phyloP scores from a whole-genome alignment of 1,139 yeast genomes.

The Saccharomyces hybrid region DNA sequence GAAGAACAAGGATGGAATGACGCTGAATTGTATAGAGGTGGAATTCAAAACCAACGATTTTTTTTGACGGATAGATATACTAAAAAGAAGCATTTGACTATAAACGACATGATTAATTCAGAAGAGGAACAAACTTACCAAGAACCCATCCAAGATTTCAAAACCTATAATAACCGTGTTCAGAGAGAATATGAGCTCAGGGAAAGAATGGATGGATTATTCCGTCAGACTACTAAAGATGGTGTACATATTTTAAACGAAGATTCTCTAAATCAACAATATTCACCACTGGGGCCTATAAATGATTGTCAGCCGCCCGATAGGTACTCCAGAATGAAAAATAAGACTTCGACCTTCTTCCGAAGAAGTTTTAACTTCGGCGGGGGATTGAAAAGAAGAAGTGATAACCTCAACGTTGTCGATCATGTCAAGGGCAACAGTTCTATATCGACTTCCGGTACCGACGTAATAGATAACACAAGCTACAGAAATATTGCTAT shows the following conservation, averaged over 20 bases:
- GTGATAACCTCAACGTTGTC: not conserved
- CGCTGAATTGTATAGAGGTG: slow-evolving; percentile 15
- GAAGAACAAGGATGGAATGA: slow-evolving; percentile 16
- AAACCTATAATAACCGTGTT: slow-evolving; percentile 18
- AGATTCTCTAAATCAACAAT: slow-evolving; percentile 12
- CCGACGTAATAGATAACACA: slow-evolving; percentile 18
- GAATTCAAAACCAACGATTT: slow-evolving; percentile 17
- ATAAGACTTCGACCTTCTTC: not conserved
- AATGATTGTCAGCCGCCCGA: not conserved
- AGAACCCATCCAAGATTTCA: slow-evolving; percentile 13
- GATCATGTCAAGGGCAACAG: not conserved
- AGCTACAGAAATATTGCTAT: slow-evolving; percentile 19
- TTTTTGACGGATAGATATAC: slow-evolving; percentile 16
- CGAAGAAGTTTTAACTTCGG: not conserved
- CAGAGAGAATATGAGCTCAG: slow-evolving; percentile 20
- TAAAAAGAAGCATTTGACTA: slow-evolving; percentile 6
- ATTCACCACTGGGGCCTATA: slow-evolving; percentile 6
- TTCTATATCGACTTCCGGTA: slow-evolving; percentile 3
- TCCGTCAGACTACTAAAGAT: slow-evolving; percentile 12
- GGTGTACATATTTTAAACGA: slow-evolving; percentile 17
- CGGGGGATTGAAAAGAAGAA: not conserved
- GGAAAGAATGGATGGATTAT: slow-evolving; percentile 19
- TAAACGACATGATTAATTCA: slow-evolving; percentile 5
- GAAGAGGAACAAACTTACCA: not conserved
- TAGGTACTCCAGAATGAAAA: not conserved